Evolutionary conservation across 768 basidiomycete species (phyloP).

Genomic region (Podaxis mareebaensis): DNA sequence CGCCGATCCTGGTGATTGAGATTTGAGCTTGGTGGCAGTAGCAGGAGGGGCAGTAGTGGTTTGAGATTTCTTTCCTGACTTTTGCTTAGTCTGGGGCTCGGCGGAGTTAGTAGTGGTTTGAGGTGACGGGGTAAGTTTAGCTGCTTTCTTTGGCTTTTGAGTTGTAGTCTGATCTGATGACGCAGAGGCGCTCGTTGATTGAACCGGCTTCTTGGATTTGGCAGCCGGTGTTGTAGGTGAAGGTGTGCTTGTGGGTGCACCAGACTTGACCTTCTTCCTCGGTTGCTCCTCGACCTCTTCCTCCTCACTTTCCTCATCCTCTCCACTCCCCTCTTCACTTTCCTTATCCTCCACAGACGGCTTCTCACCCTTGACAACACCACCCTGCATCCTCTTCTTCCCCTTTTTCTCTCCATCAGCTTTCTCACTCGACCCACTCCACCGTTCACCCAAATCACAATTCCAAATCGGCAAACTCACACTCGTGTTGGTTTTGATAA

Average conservation of each 20-base stretch:
- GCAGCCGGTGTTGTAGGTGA: constrained; percentile 17
- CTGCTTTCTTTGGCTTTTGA: constrained; percentile 24
- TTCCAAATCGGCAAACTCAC: constrained; percentile 90
- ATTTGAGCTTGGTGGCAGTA: background rate
- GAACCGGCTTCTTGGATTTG: constrained; percentile 23
- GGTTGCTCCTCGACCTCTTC: constrained; percentile 35
- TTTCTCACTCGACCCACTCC: constrained; percentile 47
- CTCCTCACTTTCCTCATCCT: constrained; percentile 19
- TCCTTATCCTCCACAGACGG: constrained; percentile 20
- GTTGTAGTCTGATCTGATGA: background rate
- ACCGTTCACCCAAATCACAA: constrained; percentile 71
- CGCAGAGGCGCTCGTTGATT: constrained; percentile 1
- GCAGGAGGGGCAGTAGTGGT: background rate
- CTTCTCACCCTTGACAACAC: background rate
- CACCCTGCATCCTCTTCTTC: constrained; percentile 23
- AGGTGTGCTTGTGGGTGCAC: constrained; percentile 28
- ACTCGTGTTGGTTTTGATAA: constrained; percentile 88
- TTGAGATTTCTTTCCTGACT: background rate
- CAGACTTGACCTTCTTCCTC: constrained; percentile 48
- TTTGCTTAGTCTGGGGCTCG: background rate
- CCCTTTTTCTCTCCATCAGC: constrained; percentile 24
- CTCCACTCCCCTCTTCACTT: constrained; percentile 15
- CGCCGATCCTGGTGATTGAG: constrained; percentile 10
- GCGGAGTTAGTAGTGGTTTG: constrained; percentile 2
- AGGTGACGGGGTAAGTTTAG: constrained; percentile 15